A percentile compares a stretch with the other conserved stretches of the same genome.
Conservation (phyloP, 2,329 filamentous ascomycete species). For the Pyricularia sp. region DNA sequence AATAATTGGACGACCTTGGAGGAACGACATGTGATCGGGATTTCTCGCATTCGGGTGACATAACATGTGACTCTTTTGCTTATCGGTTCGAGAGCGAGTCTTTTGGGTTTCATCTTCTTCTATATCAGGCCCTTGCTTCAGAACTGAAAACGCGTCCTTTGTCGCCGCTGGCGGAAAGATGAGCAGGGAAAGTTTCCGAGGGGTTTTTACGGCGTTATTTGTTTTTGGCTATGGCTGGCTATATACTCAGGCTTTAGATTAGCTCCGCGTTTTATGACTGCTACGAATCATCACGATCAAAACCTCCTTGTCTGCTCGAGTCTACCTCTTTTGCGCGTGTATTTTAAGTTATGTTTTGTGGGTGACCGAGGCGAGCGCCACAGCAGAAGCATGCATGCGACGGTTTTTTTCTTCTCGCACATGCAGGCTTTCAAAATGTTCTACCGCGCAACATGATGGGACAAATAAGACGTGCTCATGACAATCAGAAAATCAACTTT, state of each 20-base stretch:
- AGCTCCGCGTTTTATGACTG: not conserved
- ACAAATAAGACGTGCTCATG: not conserved
- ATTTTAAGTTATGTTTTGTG: not conserved
- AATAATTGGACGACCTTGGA: not conserved
- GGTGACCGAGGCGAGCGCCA: not conserved
- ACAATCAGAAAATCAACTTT: not conserved
- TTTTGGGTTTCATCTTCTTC: not conserved
- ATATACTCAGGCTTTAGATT: conserved; percentile 8
- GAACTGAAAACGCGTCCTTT: not conserved
- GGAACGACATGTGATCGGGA: not conserved
- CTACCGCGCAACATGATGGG: not conserved
- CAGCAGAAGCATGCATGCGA: not conserved
- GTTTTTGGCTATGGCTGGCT: conserved; percentile 8
- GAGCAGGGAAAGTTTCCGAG: not conserved
- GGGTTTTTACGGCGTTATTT: not conserved
- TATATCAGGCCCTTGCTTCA: not conserved
- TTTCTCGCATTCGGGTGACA: not conserved
- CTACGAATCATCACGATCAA: conserved; percentile 3
- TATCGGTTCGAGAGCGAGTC: not conserved
- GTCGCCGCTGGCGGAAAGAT: not conserved
- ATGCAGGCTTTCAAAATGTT: not conserved
- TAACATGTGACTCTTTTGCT: not conserved
- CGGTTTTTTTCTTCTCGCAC: not conserved
- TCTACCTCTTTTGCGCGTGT: not conserved
- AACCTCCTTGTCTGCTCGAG: not conserved